Evolutionary conservation across 805 yeast species (phyloP).

Genomic region (Priceomyces carsonii): DNA sequence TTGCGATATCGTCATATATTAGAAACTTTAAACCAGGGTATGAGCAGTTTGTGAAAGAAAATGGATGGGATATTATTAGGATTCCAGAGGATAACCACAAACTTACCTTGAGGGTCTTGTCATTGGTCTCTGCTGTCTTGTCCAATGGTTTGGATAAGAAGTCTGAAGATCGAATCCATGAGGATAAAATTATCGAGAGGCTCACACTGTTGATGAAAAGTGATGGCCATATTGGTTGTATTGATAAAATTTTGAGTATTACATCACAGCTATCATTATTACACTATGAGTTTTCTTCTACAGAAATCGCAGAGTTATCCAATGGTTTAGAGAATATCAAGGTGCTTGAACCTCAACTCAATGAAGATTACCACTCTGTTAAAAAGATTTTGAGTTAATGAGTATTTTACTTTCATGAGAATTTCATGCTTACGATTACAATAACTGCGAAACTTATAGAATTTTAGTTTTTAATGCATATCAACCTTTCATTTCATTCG

Average conservation of each 20-base stretch:
- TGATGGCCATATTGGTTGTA: slow-evolving; percentile 47
- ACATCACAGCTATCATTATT: slow-evolving; percentile 44
- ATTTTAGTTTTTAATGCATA: no score
- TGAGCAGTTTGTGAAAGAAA: slow-evolving; percentile 49
- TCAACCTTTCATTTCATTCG: no score
- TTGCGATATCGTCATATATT: slow-evolving; percentile 72
- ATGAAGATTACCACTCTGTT: slow-evolving; percentile 42
- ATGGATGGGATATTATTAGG: slow-evolving; percentile 65
- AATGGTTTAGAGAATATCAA: slow-evolving; percentile 39
- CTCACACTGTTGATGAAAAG: slow-evolving; percentile 30
- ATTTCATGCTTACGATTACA: no score
- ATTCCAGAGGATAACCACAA: slow-evolving; percentile 34
- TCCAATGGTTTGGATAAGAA: slow-evolving; percentile 50
- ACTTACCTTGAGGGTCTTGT: slow-evolving; percentile 53
- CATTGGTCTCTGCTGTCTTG: slow-evolving; percentile 59
- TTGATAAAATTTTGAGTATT: slow-evolving; percentile 58
- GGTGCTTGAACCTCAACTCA: slow-evolving; percentile 46
- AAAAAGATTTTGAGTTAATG: slow-evolving; percentile 3
- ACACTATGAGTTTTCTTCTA: slow-evolving; percentile 45
- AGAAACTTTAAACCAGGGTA: slow-evolving; percentile 67
- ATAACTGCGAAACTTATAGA: no score
- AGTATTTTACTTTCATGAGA: no score
- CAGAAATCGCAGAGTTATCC: slow-evolving; percentile 40
- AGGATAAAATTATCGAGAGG: slow-evolving; percentile 30
- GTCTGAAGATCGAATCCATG: slow-evolving; percentile 38